Base-by-base conservation (phyloP, 164 flowering plant genomes). In the grape (Vitis vinifera) region DNA sequence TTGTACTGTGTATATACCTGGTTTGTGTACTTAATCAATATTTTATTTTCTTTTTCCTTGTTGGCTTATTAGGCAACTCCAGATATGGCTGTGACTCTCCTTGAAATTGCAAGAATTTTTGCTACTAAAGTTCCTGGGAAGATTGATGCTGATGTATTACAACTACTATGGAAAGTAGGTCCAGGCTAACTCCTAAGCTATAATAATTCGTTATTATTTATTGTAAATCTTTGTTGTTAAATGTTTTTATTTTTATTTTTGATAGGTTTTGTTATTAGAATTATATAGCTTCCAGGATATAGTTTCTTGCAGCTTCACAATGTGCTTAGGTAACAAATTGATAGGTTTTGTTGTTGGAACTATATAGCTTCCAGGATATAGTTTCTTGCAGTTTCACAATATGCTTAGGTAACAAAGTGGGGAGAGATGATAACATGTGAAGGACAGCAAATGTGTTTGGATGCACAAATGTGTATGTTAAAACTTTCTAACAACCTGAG, bases 81-180 rank as follows among this genome's bases (percentile, higher is more conserved):
- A 72, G 99, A 88, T 76, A 93, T 95, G 99, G 99, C 99, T 77
- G 99, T 95, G 67, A 95, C 97, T 66, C 91, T 95, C 69, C 92
- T 95, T 72, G 95, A 95, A 87, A 88, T 95, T 78, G 99, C 99
- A 59, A 84, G 99, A 72, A 78, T 93, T 53, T 95, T 95, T 82
- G 99, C 99, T 10, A 95, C 99, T 16, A 95, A 95, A 79, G 99
- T 86, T 82, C 99, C 99, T 9, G 99, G 99, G 65, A 95, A 95
- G 82, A 93, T 95, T 59, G 99, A 95, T 77, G 98, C 99, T 23
- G 99, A 95, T 84, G 99, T 95, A 55, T 79, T 95, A 17, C 99
- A 95, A 74, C 86, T 95, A 8, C 87, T 95, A 1, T 95, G 99
- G 99, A 95, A 95, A 77, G 99, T 95, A 81, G 0, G 94, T 75